Conservation (phyloP, 805 yeast species). For the Phaffomyces opuntiae region DNA sequence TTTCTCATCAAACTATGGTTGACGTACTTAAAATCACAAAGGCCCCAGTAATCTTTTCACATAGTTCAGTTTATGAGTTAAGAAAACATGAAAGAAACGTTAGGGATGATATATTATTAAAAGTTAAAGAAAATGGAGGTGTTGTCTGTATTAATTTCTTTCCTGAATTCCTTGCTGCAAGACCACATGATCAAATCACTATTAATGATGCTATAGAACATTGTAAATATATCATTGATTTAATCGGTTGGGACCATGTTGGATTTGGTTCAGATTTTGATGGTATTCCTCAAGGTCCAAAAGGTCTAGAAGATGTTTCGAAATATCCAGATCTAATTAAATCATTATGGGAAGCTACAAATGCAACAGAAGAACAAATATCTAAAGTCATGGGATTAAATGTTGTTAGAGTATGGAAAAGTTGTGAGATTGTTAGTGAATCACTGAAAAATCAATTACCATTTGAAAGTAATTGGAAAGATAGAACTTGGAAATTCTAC, state of each 20-base stretch:
- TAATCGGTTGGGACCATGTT: conserved; percentile 46
- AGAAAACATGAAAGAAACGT: conserved; percentile 41
- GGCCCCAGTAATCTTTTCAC: conserved; percentile 43
- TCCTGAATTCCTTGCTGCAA: conserved; percentile 30
- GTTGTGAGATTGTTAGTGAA: conserved; percentile 28
- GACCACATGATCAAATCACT: conserved; percentile 22
- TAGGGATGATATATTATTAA: conserved; percentile 36
- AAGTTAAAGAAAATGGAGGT: conserved; percentile 36
- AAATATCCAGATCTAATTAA: conserved; percentile 44
- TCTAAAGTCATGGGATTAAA: conserved; percentile 39
- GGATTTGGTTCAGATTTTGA: conserved; percentile 48
- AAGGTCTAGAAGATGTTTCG: conserved; percentile 48
- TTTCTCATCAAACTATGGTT: conserved; percentile 39
- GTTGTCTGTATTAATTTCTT: conserved; percentile 42
- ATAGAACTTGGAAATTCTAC: conserved; percentile 35
- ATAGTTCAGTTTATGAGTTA: conserved; percentile 36
- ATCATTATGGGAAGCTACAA: conserved; percentile 24
- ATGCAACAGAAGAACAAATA: conserved; percentile 40
- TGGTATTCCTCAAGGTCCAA: conserved; percentile 42
- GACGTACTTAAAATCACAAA: conserved; percentile 33
- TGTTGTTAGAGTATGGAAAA: conserved; percentile 41
- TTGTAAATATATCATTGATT: conserved; percentile 33
- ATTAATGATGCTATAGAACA: conserved; percentile 43
- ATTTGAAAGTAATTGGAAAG: conserved; percentile 35
- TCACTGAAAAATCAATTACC: conserved; percentile 19